Percentiles rank a stretch among this genome's conserved stretches.
Evolutionary conservation across 495 filamentous ascomycete genomes (phyloP).

Genomic region (Daldinia caldariorum): DNA sequence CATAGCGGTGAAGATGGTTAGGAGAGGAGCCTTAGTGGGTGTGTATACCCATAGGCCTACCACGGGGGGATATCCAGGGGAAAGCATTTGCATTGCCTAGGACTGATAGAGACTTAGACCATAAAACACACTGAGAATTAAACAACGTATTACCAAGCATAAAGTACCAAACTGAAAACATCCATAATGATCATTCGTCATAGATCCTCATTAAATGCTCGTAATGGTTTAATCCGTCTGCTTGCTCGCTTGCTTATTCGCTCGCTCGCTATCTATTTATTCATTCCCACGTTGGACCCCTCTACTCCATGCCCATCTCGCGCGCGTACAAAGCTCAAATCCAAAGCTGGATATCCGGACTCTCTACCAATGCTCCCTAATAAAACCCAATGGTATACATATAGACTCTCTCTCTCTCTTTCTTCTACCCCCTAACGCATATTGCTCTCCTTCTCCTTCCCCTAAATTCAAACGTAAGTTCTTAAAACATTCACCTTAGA

Average conservation of each 20-base stretch:
- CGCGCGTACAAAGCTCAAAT: neutral
- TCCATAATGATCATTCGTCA: neutral
- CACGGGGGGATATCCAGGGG: neutral
- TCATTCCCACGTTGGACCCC: neutral
- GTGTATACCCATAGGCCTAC: neutral
- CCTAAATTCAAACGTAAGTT: neutral
- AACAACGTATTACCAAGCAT: constrained; percentile 3
- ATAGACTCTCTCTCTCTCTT: neutral
- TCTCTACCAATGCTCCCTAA: constrained; percentile 1
- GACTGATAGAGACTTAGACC: neutral
- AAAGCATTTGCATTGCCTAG: neutral
- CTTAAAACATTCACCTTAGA: neutral
- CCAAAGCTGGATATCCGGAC: constrained; percentile 14
- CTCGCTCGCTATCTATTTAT: constrained; percentile 13
- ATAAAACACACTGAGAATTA: neutral
- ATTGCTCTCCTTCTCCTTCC: neutral
- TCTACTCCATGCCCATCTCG: neutral
- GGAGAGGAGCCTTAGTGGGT: too few species aligned
- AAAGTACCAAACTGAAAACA: neutral
- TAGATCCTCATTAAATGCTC: constrained; percentile 13
- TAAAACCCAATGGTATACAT: constrained; percentile 17
- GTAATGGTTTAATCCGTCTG: constrained; percentile 12
- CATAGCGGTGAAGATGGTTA: too few species aligned
- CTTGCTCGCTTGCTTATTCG: neutral
- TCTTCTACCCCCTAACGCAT: neutral